Base-by-base conservation (phyloP, 495 filamentous ascomycete genomes). In the Parachaetomium inaequale region DNA sequence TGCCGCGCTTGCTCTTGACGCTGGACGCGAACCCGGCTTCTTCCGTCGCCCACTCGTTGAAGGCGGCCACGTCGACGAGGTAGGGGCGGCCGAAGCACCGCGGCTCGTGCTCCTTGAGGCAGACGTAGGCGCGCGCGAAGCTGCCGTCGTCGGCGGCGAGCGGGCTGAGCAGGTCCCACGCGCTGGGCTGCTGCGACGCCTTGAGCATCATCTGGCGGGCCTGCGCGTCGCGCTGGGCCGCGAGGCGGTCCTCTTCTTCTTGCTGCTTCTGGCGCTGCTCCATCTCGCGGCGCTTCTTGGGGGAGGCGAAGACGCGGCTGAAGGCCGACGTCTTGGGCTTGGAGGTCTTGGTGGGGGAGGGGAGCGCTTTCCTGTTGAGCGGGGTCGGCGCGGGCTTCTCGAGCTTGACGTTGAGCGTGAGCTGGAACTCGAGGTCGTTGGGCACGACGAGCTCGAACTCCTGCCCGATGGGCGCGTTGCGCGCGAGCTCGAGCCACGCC, bases 361-460 rank as follows among this genome's bases (percentile, higher is more conserved):
- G 79, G 40, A 71, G 71, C 6, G 64, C 58, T 60, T 72, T 70
- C 59, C 62, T 78, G 31, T 82, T 63, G 45, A 43, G 10, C 7
- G 61, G 61, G 0, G 54, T 77, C 25, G 84, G 74, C 42, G 86
- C 84, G 19, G 90, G 90, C 66, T 88, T 87, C 63, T 96, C 90
- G 28, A 96, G 80, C 78, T 96, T 97, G 61, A 93, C 94, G 63
- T 97, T 95, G 23, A 98, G 83, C 1, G 94, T 98, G 31, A 98
- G 82, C 70, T 97, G 93, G 74, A 98, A 98, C 72, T 98, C 94
- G 25, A 98, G 82, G 66, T 98, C 93, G 66, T 96, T 92, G 42
- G 95, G 88, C 42, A 98, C 94, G 56, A 97, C 93, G 40, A 98
- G 86, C 74, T 98, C 94, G 63, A 98, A 98, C 72, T 98, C 94